Percentiles rank a stretch among this genome's conserved stretches.
These are phyloP conservation scores for Mortierella sp. DNA, from an alignment of 371 early-diverging fungal species.

Conservation along the genomic window DNA sequence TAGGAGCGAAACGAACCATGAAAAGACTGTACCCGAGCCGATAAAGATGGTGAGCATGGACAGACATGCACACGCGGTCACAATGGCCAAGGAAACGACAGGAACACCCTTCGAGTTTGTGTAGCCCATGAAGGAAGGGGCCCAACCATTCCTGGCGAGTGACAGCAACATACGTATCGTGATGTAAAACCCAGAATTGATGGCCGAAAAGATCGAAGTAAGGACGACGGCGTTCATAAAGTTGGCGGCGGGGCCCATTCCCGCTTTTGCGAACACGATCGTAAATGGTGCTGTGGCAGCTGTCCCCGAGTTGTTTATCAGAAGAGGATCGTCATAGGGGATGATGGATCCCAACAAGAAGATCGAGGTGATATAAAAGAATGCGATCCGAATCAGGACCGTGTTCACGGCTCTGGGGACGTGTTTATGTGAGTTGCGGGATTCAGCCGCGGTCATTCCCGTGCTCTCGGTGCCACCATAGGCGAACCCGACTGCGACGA, in stretches of 20 bases:
- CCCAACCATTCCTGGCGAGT: slow-evolving; percentile 58
- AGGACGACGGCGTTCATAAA: slow-evolving; percentile 67
- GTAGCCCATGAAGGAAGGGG: slow-evolving; percentile 55
- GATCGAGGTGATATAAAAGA: slow-evolving; percentile 72
- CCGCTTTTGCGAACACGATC: slow-evolving; percentile 65
- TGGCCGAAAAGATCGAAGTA: slow-evolving; percentile 63
- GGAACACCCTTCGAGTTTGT: slow-evolving; percentile 61
- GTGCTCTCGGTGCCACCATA: slow-evolving; percentile 79
- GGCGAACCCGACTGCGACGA: slow-evolving; percentile 77
- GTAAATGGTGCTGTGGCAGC: slow-evolving; percentile 69
- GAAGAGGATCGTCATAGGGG: slow-evolving; percentile 64
- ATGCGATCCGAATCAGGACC: slow-evolving; percentile 69
- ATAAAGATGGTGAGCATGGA: slow-evolving; percentile 57
- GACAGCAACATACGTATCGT: slow-evolving; percentile 61
- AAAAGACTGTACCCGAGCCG: slow-evolving; percentile 54
- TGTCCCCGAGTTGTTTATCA: slow-evolving; percentile 46
- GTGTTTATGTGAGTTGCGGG: slow-evolving; percentile 68
- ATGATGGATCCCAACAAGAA: slow-evolving; percentile 73
- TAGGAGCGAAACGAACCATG: slow-evolving; percentile 70
- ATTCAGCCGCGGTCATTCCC: slow-evolving; percentile 79
- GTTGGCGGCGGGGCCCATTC: slow-evolving; percentile 56
- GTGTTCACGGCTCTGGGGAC: slow-evolving; percentile 58
- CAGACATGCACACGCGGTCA: slow-evolving; percentile 56
- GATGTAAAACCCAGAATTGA: slow-evolving; percentile 63
- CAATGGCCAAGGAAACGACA: slow-evolving; percentile 56